Evolutionary conservation across 169 alveolate genomes (phyloP), one percentile per base, ranked within the genome.

Genomic region (Ichthyophthirius multifiliis): DNA sequence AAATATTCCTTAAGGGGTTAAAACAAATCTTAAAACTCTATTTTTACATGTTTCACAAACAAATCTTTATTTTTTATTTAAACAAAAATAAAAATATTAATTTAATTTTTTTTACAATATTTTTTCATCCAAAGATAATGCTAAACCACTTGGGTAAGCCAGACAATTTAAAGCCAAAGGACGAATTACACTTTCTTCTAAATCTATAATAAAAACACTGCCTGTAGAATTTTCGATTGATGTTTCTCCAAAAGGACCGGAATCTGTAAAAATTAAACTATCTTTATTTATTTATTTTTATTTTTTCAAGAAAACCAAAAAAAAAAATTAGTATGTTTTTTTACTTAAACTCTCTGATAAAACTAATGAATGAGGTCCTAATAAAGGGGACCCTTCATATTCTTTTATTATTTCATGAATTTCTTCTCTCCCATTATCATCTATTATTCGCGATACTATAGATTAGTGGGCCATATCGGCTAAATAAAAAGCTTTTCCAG

Each of bases 171-270:
- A 84, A n/a, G 86, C 86, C 13, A 81, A 20, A 43, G 93, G 90
- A 67, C 89, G 91, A 23, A 91, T 74, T 87, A 91, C 90, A 23
- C 80, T 81, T 31, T 85, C 93, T 39, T 88, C 90, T 23, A 93
- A 65, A 74, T 93, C 97, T 41, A 86, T 84, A 63, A 90, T 90
- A 74, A 90, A 93, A 5, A 93, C 88, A 31, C 91, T 78, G 5
- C 95, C 93, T 23, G 35, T 37, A 2, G 90, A 84, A 74, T 83
- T 84, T 79, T 88, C 91, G 74, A 90, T 76, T 15, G 92, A 80
- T 20, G 95, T 84, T 65, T 91, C 92, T 18, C 94, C 97, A 74
- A 93, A 80, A 27, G 92, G 89, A 4, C 96, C 97, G 4, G 93
- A 84, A 74, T 93, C 95, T 20, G 96, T 85, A 63, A 90, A 88